phyloP scores from a whole-genome alignment of 2,329 filamentous ascomycete species.

The Leptographium radiaticola region DNA sequence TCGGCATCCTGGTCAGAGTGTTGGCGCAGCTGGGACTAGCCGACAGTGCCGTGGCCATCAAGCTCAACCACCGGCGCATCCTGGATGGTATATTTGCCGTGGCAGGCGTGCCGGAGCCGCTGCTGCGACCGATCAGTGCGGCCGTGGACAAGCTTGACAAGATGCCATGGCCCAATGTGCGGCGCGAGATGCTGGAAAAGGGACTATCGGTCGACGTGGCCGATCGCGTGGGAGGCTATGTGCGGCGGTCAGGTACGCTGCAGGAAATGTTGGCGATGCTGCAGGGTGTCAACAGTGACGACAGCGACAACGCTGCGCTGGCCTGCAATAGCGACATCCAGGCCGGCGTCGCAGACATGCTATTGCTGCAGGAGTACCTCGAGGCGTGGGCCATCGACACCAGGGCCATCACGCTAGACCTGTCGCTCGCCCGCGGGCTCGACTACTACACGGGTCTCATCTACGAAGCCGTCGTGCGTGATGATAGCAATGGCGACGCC shows the following conservation, averaged over 20 bases:
- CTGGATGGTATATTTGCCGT: constrained; percentile 89
- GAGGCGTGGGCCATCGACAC: constrained; percentile 57
- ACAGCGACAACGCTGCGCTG: constrained; percentile 50
- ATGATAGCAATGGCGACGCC: constrained; percentile 17
- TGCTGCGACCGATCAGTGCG: constrained; percentile 76
- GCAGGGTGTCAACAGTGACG: neutral
- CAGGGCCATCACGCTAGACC: constrained; percentile 60
- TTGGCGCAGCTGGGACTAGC: constrained; percentile 29
- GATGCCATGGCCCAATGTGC: constrained; percentile 72
- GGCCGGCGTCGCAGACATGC: constrained; percentile 68
- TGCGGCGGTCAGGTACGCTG: constrained; percentile 20
- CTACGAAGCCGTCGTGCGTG: constrained; percentile 45
- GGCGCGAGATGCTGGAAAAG: constrained; percentile 87
- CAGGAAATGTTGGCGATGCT: constrained; percentile 58
- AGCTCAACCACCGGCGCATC: constrained; percentile 88
- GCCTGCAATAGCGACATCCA: constrained; percentile 61
- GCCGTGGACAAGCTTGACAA: constrained; percentile 95
- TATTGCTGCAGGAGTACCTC: constrained; percentile 67
- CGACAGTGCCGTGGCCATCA: constrained; percentile 60
- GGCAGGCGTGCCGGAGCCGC: constrained; percentile 72
- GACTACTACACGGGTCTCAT: constrained; percentile 57
- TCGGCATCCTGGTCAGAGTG: constrained; percentile 72
- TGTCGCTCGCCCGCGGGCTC: constrained; percentile 69
- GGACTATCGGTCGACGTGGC: constrained; percentile 63
- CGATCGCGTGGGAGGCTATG: constrained; percentile 75